Conservation (phyloP, 2,329 filamentous ascomycete genomes). For the Nemania diffusa region DNA sequence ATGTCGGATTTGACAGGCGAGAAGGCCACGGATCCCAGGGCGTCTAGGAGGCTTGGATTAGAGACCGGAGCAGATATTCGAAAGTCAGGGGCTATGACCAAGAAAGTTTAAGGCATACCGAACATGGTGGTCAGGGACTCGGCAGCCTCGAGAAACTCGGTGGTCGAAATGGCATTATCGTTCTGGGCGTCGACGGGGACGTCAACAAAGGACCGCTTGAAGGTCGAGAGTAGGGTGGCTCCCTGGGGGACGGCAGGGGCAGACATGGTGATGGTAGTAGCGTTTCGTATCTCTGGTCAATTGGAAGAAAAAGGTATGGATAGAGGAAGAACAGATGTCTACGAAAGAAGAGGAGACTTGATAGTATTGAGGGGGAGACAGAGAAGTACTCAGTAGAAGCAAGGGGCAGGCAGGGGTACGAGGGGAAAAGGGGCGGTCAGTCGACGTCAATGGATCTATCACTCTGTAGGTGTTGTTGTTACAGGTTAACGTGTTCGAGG, state of each 20-base stretch:
- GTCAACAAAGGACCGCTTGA: conserved; percentile 84
- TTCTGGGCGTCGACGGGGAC: conserved; percentile 80
- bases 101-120: conserved; percentile 62
- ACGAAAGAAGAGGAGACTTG: not conserved
- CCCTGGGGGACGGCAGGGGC: conserved; percentile 66
- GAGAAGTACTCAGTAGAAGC: not conserved
- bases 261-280: conserved; percentile 59
- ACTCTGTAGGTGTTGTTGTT: conserved; percentile 22
- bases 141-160: conserved; percentile 89
- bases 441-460: conserved; percentile 29
- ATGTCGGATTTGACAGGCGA: conserved; percentile 92
- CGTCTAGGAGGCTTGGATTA: conserved; percentile 56
- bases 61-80: not conserved
- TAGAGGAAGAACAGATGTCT: not conserved
- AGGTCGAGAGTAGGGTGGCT: conserved; percentile 85
- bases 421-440: conserved; percentile 30
- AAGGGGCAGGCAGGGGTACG: not conserved
- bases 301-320: not conserved
- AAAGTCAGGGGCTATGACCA: not conserved
- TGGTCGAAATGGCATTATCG: conserved; percentile 81
- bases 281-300: not conserved
- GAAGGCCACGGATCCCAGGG: conserved; percentile 79
- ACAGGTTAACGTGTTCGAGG: not conserved
- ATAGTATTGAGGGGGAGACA: not conserved
- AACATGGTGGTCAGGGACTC: conserved; percentile 90